Conservation (phyloP, 306 rosid species). For the Begonia fuchsioides region DNA sequence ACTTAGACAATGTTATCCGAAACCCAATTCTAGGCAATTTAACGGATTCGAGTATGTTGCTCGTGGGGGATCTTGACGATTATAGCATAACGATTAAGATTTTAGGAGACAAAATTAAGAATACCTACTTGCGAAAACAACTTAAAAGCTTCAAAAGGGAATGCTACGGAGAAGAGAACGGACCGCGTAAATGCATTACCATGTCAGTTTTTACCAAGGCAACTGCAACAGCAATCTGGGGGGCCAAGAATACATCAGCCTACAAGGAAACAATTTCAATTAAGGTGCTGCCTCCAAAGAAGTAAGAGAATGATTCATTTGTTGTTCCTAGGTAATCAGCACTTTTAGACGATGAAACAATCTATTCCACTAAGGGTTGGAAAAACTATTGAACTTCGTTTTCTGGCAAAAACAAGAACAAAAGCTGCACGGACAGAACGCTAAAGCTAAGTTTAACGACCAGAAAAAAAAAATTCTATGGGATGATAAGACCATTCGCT, state of each 20-base stretch:
- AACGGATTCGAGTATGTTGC: not conserved
- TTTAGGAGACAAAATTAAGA: not conserved
- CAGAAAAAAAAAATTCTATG: no score
- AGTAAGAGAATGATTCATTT: no score
- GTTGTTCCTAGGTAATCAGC: no score
- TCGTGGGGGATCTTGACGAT: no score
- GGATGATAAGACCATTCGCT: no score
- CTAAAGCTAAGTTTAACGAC: no score
- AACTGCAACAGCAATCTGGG: conserved; percentile 16
- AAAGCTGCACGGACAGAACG: no score
- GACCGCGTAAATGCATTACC: conserved; percentile 12
- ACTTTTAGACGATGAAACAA: no score
- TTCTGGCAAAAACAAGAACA: no score
- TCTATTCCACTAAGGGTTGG: no score
- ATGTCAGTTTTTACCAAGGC: conserved; percentile 14
- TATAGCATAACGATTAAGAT: no score
- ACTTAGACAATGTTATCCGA: not conserved
- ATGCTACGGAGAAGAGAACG: conserved; percentile 1
- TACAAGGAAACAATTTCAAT: conserved; percentile 9
- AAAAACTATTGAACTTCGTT: no score
- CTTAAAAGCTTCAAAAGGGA: not conserved
- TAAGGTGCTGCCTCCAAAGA: not conserved
- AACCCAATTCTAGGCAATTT: not conserved
- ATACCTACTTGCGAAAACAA: not conserved
- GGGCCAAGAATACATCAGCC: conserved; percentile 36